Evolutionary conservation across 495 filamentous ascomycete species (phyloP).

Genomic region (Podospora comata): DNA sequence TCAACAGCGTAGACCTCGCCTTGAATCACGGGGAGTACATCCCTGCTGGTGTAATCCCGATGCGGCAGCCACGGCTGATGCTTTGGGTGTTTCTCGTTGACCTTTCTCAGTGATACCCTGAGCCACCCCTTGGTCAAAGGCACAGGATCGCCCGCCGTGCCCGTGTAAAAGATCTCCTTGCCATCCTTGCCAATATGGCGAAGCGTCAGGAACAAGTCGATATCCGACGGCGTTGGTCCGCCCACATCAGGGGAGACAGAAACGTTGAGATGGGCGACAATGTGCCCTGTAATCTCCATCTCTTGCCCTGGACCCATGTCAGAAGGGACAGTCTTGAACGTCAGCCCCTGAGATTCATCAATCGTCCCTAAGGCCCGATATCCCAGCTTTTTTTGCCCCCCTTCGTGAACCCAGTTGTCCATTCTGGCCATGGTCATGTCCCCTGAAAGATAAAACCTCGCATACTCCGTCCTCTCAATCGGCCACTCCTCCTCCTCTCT

Average conservation of each 20-base stretch:
- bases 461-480: slow-evolving; percentile 58
- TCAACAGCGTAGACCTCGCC: slow-evolving; percentile 61
- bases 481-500: slow-evolving; percentile 63
- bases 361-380: slow-evolving; percentile 56
- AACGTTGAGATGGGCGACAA: slow-evolving; percentile 59
- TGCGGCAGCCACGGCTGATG: slow-evolving; percentile 52
- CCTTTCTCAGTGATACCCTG: slow-evolving; percentile 53
- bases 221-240: slow-evolving; percentile 39
- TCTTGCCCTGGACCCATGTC: slow-evolving; percentile 35
- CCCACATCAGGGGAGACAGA: slow-evolving; percentile 45
- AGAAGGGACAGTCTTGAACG: slow-evolving; percentile 56
- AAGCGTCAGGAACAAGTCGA: slow-evolving; percentile 64
- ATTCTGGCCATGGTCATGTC: slow-evolving; percentile 30
- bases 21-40: slow-evolving; percentile 52
- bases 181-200: slow-evolving; percentile 54
- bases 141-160: slow-evolving; percentile 47
- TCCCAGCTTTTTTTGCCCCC: slow-evolving; percentile 36
- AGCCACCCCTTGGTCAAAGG: slow-evolving; percentile 58
- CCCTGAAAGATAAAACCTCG: slow-evolving; percentile 51
- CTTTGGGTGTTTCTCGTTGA: slow-evolving; percentile 46
- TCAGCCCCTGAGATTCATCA: slow-evolving; percentile 44
- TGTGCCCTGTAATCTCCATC: slow-evolving; percentile 65
- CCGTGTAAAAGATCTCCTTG: slow-evolving; percentile 64
- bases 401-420: slow-evolving; percentile 18
- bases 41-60: slow-evolving; percentile 58